Base-by-base conservation (phyloP, 129 eudicot genomes). In the Pittosporum tobira region DNA sequence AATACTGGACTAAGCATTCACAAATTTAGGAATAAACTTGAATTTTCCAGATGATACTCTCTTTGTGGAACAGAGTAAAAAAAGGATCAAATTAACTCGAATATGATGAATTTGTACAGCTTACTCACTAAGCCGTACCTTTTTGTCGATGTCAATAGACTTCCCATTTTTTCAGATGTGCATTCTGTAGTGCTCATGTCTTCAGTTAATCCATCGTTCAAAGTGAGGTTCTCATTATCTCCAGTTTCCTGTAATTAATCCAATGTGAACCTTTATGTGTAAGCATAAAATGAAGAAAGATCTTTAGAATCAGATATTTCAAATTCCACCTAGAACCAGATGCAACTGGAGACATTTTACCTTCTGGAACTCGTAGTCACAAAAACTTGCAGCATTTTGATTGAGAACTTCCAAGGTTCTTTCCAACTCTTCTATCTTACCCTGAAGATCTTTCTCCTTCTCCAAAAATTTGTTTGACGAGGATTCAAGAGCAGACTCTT, bases 381-480 rank as follows among this genome's bases (percentile, higher is more conserved):
- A 44, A 7, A 44, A 52, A 22, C 54, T 69, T 38, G 62, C 40
- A 12, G 64, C 59, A 43, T 74, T 75, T 62, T 72, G 75, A 71
- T 62, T 71, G 57, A 87, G 79, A 34, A 66, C 67, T 67, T 77
- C 79, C 5, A 70, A 43, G 49, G 67, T 79, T 64, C 66, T 66
- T 73, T 80, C 88, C 64, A 83, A 67, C 58, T 75, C 85, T 75
- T 73, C 74, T 26, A 87, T 83, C 64, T 75, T 80, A 26, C 38
- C 67, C 29, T 72, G 84, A 68, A 84, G 87, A 67, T 83, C 88
- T 64, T 83, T 78, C 54, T 88, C 96, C 81, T 75, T 88, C 72
- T 81, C 84, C 29, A 78, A 65, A 76, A 88, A 83, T n/a, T 81
- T 46, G 58, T 79, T 77, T 71, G 73, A 79, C 12, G 87, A 68